Base-by-base conservation (phyloP, 139 green algal species). In the Micractinium conductrix region DNA sequence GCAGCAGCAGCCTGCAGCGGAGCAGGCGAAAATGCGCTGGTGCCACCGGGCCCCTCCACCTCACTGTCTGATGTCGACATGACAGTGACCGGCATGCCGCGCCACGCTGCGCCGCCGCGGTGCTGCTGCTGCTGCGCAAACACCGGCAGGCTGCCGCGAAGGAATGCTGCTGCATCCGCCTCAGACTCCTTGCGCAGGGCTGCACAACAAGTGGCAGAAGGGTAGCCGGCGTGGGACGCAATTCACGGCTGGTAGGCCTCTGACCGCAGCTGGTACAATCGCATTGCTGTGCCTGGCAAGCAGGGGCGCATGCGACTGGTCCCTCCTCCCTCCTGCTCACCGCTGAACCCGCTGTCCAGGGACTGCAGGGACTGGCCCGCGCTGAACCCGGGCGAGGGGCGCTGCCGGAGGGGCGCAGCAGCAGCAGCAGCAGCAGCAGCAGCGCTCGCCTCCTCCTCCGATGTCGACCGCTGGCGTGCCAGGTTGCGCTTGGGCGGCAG, bases 321-420 rank as follows among this genome's bases (percentile, higher is more conserved):
- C n/a, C n/a, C n/a, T n/a, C n/a, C n/a, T n/a, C n/a, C n/a, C n/a
- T n/a, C n/a, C n/a, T n/a, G 45, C 74, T 38, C 53, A 81, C 74
- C 74, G 16, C 74, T 60, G 40, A 81, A 81, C 24, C 74, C 74
- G 74, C 74, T 81, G 50, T 50, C 74, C 8, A 81, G 50, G 4
- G 74, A 81, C 0, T 33, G 74, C 35, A 81, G 7, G 28, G 50
- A n/a, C n/a, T n/a, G 28, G 48, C 74, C 48, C 0, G 28, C 28
- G 71, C 71, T 62, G 71, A 28, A 7, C 43, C 62, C 24, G 1
- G 71, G 71, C 28, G 71, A 60, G 37, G 5, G 30, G 4, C 43
- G 12, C 4, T 33, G 71, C 37, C 40, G 43, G 9, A 14, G 71
- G 28, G 16, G 71, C 42, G 21, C 26, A 16, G 43, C 69, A 0